These are phyloP conservation scores for Verticillium isaacii DNA, from an alignment of 2,329 filamentous ascomycete species.

Conservation along the genomic window DNA sequence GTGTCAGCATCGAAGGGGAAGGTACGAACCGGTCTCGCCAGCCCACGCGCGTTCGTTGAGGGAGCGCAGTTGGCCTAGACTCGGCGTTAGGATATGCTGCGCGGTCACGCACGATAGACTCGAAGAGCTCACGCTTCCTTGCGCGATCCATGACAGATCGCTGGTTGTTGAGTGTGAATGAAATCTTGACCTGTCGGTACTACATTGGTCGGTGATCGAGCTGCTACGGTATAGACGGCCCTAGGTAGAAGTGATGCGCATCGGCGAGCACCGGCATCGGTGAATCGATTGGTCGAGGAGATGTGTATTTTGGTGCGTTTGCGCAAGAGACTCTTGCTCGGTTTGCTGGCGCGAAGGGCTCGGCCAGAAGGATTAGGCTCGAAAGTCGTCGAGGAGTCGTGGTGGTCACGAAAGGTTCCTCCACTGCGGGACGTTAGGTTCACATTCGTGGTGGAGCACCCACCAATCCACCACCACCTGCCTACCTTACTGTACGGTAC, in stretches of 20 bases:
- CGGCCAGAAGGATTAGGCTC: not conserved
- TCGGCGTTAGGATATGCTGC: conserved; percentile 1
- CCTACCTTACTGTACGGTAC: not conserved
- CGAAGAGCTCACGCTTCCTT: conserved; percentile 52
- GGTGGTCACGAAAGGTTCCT: not conserved
- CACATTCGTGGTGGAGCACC: not conserved
- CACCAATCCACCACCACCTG: no score
- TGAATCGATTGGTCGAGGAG: conserved; percentile 19
- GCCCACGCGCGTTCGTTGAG: conserved; percentile 86
- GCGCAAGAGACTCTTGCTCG: not conserved
- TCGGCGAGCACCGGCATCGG: conserved; percentile 34
- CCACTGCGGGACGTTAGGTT: not conserved
- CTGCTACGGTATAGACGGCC: conserved; percentile 37
- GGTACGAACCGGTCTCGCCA: conserved; percentile 70
- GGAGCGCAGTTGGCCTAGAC: conserved; percentile 79
- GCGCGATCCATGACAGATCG: conserved; percentile 57
- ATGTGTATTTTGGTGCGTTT: not conserved
- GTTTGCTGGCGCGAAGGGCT: not conserved
- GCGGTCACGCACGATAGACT: not conserved
- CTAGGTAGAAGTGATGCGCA: conserved; percentile 26
- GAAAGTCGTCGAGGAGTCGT: not conserved
- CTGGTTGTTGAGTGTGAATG: conserved; percentile 13
- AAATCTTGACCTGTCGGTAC: conserved; percentile 26
- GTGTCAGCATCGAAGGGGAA: conserved; percentile 4
- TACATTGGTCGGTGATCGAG: conserved; percentile 39